Percentiles rank a stretch among this genome's conserved stretches.
phyloP scores from a whole-genome alignment of 805 yeast genomes.

The Vanderwaltozyma verrucispora region DNA sequence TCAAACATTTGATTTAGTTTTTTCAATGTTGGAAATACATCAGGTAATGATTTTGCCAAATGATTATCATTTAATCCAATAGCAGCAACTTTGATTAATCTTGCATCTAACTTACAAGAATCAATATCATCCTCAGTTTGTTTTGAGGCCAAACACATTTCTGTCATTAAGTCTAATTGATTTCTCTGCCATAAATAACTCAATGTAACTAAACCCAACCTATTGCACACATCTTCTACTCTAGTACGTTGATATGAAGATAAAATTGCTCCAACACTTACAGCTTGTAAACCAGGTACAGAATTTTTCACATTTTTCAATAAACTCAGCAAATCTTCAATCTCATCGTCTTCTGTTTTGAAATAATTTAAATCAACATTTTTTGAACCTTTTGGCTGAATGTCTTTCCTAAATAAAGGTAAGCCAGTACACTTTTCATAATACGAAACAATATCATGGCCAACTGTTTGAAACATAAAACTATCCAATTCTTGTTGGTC shows the following conservation, averaged over 20 bases:
- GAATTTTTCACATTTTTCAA: conserved; percentile 36
- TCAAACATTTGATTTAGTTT: conserved; percentile 57
- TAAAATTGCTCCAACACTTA: conserved; percentile 90
- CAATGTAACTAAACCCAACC: conserved; percentile 58
- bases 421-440: conserved; percentile 65
- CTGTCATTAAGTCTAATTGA: conserved; percentile 69
- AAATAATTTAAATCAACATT: conserved; percentile 61
- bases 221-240: conserved; percentile 80
- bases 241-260: conserved; percentile 93
- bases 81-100: conserved; percentile 88
- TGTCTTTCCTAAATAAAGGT: conserved; percentile 66
- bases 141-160: conserved; percentile 47
- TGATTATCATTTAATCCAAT: conserved; percentile 61
- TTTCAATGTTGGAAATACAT: conserved; percentile 48
- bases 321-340: conserved; percentile 65
- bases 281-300: conserved; percentile 72
- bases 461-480: conserved; percentile 97
- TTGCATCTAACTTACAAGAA: conserved; percentile 48
- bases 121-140: conserved; percentile 2
- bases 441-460: conserved; percentile 61
- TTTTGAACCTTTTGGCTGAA: conserved; percentile 46
- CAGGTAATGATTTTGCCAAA: conserved; percentile 56
- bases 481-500: conserved; percentile 70
- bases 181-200: conserved; percentile 87
- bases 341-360: conserved; percentile 67